Conservation (phyloP, 129 eudicot genomes). For the Erigeron canadensis region DNA sequence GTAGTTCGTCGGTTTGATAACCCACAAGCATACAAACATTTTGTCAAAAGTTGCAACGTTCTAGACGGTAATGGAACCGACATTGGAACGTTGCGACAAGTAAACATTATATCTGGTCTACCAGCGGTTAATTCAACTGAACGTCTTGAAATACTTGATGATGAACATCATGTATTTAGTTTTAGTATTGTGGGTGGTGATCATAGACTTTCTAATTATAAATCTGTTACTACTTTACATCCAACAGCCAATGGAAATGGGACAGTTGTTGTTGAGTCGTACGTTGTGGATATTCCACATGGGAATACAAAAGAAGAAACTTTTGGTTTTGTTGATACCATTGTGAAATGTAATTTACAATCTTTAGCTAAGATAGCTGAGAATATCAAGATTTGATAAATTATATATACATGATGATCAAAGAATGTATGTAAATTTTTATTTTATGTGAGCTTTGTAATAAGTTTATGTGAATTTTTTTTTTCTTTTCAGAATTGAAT, state of each 20-base stretch:
- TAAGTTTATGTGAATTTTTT: slow-evolving; percentile 15
- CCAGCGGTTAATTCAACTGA: slow-evolving; percentile 81
- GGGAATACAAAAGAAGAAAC: slow-evolving; percentile 84
- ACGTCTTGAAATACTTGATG: slow-evolving; percentile 75
- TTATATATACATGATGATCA: not conserved
- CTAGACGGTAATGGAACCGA: slow-evolving; percentile 53
- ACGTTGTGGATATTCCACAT: slow-evolving; percentile 74
- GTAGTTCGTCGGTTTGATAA: slow-evolving; percentile 85
- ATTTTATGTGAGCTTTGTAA: not conserved
- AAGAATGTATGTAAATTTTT: not conserved
- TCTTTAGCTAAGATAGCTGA: slow-evolving; percentile 63
- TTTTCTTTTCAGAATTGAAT: not conserved
- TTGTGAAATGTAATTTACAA: slow-evolving; percentile 75
- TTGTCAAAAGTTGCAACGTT: slow-evolving; percentile 77
- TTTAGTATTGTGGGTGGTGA: slow-evolving; percentile 89
- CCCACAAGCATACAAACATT: slow-evolving; percentile 88
- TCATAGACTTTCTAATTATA: slow-evolving; percentile 71
- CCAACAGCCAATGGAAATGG: slow-evolving; percentile 44
- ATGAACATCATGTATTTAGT: slow-evolving; percentile 68
- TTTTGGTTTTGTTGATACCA: slow-evolving; percentile 70
- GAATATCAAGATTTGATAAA: slow-evolving; percentile 19
- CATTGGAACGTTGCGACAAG: slow-evolving; percentile 71
- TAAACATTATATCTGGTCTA: slow-evolving; percentile 76
- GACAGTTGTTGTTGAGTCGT: slow-evolving; percentile 74
- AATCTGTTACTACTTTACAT: slow-evolving; percentile 75